Evolutionary conservation across 441 rosid species (phyloP).

Genomic region (Croton laevigatus): DNA sequence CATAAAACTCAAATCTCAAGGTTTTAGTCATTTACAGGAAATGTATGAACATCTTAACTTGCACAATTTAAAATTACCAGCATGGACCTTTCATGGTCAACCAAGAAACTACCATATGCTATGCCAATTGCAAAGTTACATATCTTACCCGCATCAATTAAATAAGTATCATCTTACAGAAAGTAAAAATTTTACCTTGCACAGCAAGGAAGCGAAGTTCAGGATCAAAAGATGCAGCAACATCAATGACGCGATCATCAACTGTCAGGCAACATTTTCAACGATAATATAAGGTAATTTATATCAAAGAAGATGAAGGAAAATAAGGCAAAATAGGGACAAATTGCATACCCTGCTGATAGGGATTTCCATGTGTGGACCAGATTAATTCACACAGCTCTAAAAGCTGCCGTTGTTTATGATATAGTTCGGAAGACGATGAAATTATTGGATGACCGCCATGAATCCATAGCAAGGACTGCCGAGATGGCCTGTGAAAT

Average conservation of each 20-base stretch:
- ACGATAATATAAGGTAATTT: slow-evolving; percentile 7
- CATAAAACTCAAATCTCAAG: too few species aligned
- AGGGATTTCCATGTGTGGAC: slow-evolving; percentile 42
- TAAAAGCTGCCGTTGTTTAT: slow-evolving; percentile 54
- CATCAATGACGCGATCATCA: slow-evolving; percentile 38
- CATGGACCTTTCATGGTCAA: neutral
- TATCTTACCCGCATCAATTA: neutral
- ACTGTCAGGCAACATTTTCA: slow-evolving; percentile 35
- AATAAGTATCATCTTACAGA: neutral
- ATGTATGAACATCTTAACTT: neutral
- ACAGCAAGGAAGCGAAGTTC: slow-evolving; percentile 74
- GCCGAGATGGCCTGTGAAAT: slow-evolving; percentile 48
- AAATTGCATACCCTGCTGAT: slow-evolving; percentile 48
- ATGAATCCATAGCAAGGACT: slow-evolving; percentile 82
- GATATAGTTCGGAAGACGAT: slow-evolving; percentile 49
- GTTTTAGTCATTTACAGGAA: too few species aligned
- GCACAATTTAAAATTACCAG: neutral
- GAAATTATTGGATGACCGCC: slow-evolving; percentile 94
- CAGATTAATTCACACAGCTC: slow-evolving; percentile 63
- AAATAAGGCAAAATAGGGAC: slow-evolving; percentile 2
- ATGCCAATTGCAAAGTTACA: neutral
- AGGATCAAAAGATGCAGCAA: slow-evolving; percentile 47
- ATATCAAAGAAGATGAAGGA: slow-evolving; percentile 3
- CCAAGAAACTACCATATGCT: neutral
- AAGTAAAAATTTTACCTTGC: slow-evolving; percentile 53